Percentiles rank a stretch among this genome's conserved stretches.
These are phyloP conservation scores for Pyricularia pennisetigena DNA, from an alignment of 2,329 filamentous ascomycete species.

Conservation along the genomic window DNA sequence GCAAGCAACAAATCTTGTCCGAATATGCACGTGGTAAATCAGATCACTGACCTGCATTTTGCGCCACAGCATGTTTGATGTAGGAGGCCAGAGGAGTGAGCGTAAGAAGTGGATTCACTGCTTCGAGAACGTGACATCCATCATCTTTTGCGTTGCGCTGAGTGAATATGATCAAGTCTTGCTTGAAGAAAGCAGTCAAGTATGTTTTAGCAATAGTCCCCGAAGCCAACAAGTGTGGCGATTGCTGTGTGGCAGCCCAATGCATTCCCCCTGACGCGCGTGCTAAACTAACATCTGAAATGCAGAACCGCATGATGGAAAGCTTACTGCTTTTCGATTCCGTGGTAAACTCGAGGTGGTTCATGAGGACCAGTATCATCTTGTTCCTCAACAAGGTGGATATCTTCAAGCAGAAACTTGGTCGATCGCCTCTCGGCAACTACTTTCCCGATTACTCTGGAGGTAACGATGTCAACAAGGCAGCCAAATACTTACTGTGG, in stretches of 20 bases:
- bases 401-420: constrained; percentile 91
- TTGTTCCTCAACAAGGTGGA: constrained; percentile 98
- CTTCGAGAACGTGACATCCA: constrained; percentile 98
- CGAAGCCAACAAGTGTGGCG: background rate
- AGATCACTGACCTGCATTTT: background rate
- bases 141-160: constrained; percentile 96
- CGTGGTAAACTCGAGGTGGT: constrained; percentile 97
- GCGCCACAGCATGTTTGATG: constrained; percentile 84
- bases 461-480: constrained; percentile 94
- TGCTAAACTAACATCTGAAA: constrained; percentile 8
- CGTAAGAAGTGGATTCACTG: constrained; percentile 99
- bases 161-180: constrained; percentile 98
- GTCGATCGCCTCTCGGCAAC: constrained; percentile 78
- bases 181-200: constrained; percentile 93
- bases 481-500: constrained; percentile 96
- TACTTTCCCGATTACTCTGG: constrained; percentile 98
- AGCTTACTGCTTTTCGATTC: constrained; percentile 93
- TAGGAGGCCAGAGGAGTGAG: constrained; percentile 93
- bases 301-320: constrained; percentile 98
- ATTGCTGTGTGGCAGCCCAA: background rate
- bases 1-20: constrained; percentile 22
- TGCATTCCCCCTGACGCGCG: background rate
- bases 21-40: background rate
- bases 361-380: constrained; percentile 98
- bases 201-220: constrained; percentile 30